Percentiles rank a stretch among this genome's conserved stretches.
Evolutionary conservation across 257 asterid species (phyloP).

Genomic region (Nicotiana otophora): DNA sequence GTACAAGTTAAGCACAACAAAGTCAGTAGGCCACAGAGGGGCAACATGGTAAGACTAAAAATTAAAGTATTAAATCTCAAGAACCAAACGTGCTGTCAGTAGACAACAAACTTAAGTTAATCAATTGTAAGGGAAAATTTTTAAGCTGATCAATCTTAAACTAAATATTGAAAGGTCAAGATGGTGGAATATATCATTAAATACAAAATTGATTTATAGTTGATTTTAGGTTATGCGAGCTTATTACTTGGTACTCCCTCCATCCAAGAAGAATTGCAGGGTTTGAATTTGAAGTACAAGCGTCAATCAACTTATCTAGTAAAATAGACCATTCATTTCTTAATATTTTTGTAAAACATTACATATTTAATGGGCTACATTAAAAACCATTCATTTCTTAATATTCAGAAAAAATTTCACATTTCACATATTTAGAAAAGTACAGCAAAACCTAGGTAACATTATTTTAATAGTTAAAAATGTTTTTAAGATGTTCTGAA

Average conservation of each 20-base stretch:
- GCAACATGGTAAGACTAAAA: neutral
- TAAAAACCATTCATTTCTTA: no score
- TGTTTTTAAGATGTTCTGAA: neutral
- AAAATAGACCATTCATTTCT: neutral
- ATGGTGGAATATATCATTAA: neutral
- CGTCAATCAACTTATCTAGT: neutral
- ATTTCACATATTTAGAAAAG: no score
- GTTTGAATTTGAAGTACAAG: neutral
- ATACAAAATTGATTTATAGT: neutral
- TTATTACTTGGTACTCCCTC: neutral
- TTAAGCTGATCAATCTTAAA: neutral
- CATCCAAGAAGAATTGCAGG: neutral
- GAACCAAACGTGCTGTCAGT: neutral
- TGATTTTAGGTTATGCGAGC: neutral
- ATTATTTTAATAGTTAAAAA: neutral
- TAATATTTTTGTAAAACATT: neutral
- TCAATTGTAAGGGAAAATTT: no score
- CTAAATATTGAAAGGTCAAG: neutral
- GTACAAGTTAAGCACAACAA: conserved; percentile 15
- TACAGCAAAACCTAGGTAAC: neutral
- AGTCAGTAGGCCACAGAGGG: neutral
- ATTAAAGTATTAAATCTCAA: neutral
- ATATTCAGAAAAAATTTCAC: no score
- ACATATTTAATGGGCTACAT: no score
- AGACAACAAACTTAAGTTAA: neutral